Conservation (phyloP, 2,329 filamentous ascomycete genomes). For the Orbilia javanica region DNA sequence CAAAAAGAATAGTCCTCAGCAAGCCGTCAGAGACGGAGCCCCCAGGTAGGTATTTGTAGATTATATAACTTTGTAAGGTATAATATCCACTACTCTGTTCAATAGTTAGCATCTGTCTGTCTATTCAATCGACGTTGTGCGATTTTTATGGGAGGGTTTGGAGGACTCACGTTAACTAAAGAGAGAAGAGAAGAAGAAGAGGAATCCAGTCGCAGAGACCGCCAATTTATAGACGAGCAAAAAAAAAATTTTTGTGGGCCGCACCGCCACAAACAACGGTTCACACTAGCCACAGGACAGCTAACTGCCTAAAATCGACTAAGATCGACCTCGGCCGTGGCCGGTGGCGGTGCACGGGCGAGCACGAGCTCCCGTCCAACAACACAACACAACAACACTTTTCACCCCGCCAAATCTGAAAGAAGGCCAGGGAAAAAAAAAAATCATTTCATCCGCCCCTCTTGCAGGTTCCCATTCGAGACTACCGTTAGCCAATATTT, state of each 20-base stretch:
- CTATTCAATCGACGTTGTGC: not conserved
- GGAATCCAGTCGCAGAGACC: not conserved
- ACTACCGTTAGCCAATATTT: conserved; percentile 12
- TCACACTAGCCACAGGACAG: conserved; percentile 35
- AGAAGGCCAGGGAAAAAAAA: no score
- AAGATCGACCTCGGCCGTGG: not conserved
- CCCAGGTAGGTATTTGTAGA: conserved; percentile 57
- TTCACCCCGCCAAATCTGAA: conserved; percentile 39
- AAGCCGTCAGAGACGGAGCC: conserved; percentile 61
- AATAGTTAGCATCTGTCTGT: conserved; percentile 33
- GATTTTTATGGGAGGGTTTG: conserved; percentile 23
- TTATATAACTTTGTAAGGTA: conserved; percentile 61
- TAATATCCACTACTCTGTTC: conserved; percentile 58
- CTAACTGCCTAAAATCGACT: not conserved
- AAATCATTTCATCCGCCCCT: conserved; percentile 29
- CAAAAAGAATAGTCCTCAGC: conserved; percentile 61
- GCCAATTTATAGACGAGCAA: conserved; percentile 52
- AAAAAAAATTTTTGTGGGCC: conserved; percentile 28
- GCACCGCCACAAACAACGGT: conserved; percentile 32
- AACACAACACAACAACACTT: no score
- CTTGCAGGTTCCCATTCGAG: not conserved
- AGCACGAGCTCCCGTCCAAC: no score
- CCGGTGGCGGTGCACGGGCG: not conserved
- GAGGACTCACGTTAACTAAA: conserved; percentile 57
- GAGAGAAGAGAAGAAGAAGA: conserved; percentile 49